Conservation (phyloP, 2,329 filamentous ascomycete species). For the Colletotrichum lindemuthianum region DNA sequence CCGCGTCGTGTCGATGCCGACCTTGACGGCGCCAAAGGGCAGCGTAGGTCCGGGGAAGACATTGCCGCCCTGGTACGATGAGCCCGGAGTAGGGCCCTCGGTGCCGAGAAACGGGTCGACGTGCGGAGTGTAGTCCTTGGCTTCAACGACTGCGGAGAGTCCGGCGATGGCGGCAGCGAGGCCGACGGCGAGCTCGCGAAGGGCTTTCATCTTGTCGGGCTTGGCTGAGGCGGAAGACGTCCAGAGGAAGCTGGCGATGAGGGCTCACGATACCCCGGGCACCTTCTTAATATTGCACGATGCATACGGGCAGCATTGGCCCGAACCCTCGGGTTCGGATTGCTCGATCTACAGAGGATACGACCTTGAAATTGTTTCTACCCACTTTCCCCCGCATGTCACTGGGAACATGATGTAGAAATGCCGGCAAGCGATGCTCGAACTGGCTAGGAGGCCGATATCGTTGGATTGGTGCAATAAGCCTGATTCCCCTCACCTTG, state of each 20-base stretch:
- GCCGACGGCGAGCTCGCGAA: conserved; percentile 10
- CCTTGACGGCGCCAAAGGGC: conserved; percentile 57
- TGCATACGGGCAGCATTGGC: conserved; percentile 12
- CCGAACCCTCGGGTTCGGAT: conserved; percentile 18
- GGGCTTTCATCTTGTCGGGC: neutral
- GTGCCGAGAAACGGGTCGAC: conserved; percentile 63
- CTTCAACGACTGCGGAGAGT: neutral
- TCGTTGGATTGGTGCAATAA: neutral
- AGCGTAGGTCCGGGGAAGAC: conserved; percentile 55
- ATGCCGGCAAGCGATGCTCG: conserved; percentile 19
- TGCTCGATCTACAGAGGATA: conserved; percentile 15
- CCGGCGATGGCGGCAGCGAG: neutral
- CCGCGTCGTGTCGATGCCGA: conserved; percentile 52
- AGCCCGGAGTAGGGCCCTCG: conserved; percentile 55
- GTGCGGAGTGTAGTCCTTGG: conserved; percentile 28
- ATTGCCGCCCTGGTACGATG: conserved; percentile 55
- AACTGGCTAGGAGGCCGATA: conserved; percentile 19
- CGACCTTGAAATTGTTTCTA: conserved; percentile 5
- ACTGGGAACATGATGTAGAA: conserved; percentile 5
- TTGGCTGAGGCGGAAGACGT: neutral
- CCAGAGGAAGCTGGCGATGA: neutral
- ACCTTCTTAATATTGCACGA: too few species aligned
- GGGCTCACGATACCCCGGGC: too few species aligned
- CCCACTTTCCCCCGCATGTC: conserved; percentile 30
- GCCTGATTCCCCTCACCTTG: conserved; percentile 17